These are phyloP conservation scores for Suhomyces ambrosiae DNA, from an alignment of 1,139 yeast genomes.

Conservation along the genomic window DNA sequence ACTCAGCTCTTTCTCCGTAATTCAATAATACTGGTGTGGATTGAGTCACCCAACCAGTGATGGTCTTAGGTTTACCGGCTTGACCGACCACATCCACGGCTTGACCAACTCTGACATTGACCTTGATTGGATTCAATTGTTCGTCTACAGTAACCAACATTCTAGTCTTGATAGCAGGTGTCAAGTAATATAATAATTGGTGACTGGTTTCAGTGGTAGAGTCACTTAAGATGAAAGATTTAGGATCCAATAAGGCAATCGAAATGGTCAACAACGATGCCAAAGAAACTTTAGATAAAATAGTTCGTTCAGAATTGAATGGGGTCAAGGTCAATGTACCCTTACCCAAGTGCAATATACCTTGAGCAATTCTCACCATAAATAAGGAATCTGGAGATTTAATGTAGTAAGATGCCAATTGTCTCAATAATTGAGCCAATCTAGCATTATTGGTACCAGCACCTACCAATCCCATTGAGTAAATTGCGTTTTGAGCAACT, in stretches of 20 bases:
- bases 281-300: constrained; percentile 83
- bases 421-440: constrained; percentile 91
- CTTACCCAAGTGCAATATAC: constrained; percentile 92
- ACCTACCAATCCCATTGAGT: constrained; percentile 97
- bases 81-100: constrained; percentile 99
- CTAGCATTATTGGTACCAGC: constrained; percentile 99
- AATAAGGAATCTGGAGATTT: constrained; percentile 90
- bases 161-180: constrained; percentile 90
- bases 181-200: constrained; percentile 76
- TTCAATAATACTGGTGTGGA: constrained; percentile 94
- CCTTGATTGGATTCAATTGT: constrained; percentile 82
- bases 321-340: constrained; percentile 91
- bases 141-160: constrained; percentile 93
- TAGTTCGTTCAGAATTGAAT: constrained; percentile 85
- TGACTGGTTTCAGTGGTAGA: constrained; percentile 64
- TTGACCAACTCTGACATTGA: constrained; percentile 96
- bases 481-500: constrained; percentile 93
- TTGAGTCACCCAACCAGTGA: constrained; percentile 99
- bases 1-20: constrained; percentile 94
- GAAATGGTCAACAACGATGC: constrained; percentile 88
- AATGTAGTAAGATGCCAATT: constrained; percentile 88
- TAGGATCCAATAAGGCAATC: constrained; percentile 85
- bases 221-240: constrained; percentile 58
- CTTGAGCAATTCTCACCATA: constrained; percentile 94
- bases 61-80: constrained; percentile 98